These are phyloP conservation scores for Tuber microsphaerosporum DNA, from an alignment of 495 filamentous ascomycete species.

Conservation along the genomic window DNA sequence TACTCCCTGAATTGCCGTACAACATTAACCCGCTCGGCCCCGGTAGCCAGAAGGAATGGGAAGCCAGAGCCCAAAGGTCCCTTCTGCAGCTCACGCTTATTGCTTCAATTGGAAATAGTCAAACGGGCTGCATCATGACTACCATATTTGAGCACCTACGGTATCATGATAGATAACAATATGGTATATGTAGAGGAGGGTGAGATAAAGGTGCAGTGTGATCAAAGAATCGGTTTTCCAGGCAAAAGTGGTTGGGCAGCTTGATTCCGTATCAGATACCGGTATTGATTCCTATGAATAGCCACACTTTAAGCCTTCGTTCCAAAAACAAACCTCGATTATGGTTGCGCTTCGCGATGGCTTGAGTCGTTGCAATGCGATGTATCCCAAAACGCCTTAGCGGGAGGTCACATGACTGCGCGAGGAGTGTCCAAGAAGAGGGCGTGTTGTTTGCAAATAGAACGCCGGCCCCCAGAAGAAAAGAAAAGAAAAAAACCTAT, in stretches of 20 bases:
- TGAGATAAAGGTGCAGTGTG: neutral
- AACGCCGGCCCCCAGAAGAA: constrained; percentile 18
- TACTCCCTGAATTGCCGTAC: neutral
- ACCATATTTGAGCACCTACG: neutral
- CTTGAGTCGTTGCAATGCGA: neutral
- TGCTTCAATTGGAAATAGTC: neutral
- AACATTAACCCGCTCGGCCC: neutral
- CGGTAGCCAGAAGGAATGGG: neutral
- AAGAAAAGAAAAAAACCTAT: constrained; percentile 11
- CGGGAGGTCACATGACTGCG: constrained; percentile 35
- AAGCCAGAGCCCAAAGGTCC: neutral
- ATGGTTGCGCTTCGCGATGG: neutral
- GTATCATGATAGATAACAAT: neutral
- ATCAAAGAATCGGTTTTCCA: neutral
- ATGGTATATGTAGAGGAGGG: neutral
- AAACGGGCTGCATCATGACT: neutral
- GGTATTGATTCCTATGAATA: neutral
- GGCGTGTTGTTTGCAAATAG: constrained; percentile 39
- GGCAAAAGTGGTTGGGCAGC: neutral
- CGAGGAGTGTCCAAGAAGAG: constrained; percentile 31
- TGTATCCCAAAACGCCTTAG: constrained; percentile 8
- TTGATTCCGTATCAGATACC: neutral
- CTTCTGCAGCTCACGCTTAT: neutral
- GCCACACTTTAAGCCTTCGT: neutral
- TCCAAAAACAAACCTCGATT: neutral